Percentiles rank a stretch among this genome's conserved stretches.
These are phyloP conservation scores for Mycena indigotica DNA, from an alignment of 768 basidiomycete genomes.

Conservation along the genomic window DNA sequence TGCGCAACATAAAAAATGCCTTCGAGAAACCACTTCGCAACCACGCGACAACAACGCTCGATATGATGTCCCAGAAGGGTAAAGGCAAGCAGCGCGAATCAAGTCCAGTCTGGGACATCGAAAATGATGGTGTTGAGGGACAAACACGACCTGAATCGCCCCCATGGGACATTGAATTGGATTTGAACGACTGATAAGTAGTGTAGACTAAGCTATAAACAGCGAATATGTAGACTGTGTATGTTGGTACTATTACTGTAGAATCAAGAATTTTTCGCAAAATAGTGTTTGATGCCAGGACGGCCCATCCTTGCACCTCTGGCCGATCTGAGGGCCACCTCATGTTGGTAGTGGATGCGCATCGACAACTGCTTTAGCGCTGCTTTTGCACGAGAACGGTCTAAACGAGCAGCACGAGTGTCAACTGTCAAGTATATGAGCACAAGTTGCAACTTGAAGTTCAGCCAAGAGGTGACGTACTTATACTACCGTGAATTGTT, in stretches of 20 bases:
- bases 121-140: conserved; percentile 49
- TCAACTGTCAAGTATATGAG: conserved; percentile 49
- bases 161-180: conserved; percentile 50
- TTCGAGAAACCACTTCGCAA: conserved; percentile 89
- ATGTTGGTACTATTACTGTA: conserved; percentile 3
- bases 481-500: conserved; percentile 19
- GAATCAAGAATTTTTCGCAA: conserved; percentile 15
- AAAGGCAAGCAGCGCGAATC: conserved; percentile 37
- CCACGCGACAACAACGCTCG: conserved; percentile 52
- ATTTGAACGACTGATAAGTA: conserved; percentile 34
- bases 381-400: conserved; percentile 74
- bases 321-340: conserved; percentile 9
- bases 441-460: too few relatives aligned
- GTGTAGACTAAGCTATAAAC: conserved; percentile 12
- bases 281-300: conserved; percentile 27
- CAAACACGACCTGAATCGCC: conserved; percentile 21
- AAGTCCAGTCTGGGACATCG: conserved; percentile 77
- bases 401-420: conserved; percentile 72
- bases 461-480: conserved; percentile 62
- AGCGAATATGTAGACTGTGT: not conserved
- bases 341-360: conserved; percentile 62
- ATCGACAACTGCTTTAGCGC: conserved; percentile 64
- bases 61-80: conserved; percentile 33
- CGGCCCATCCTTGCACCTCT: conserved; percentile 9
- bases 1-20: conserved; percentile 85